phyloP scores from a whole-genome alignment of 208 protist species.

The Acanthamoeba royreba region DNA sequence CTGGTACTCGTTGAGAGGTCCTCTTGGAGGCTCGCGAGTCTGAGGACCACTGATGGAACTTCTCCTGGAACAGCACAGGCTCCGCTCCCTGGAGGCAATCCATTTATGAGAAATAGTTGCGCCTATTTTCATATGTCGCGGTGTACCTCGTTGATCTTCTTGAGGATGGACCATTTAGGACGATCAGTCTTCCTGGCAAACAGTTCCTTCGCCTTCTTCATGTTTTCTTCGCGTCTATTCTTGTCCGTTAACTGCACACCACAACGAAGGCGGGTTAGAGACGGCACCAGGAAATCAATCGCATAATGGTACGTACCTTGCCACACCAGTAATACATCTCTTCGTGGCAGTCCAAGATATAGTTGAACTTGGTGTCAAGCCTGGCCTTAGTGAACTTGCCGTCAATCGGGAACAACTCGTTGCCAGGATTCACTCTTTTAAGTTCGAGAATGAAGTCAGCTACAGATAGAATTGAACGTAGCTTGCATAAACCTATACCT shows the following conservation, averaged over 20 bases:
- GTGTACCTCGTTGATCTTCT: conserved; percentile 37
- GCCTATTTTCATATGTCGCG: no score
- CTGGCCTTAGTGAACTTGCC: neutral
- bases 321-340: conserved; percentile 31
- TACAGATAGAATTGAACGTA: neutral
- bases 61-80: conserved; percentile 27
- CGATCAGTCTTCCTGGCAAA: neutral
- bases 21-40: neutral
- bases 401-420: neutral
- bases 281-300: neutral
- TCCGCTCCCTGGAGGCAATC: neutral
- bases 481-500: neutral
- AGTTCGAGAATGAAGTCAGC: neutral
- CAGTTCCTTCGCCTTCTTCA: conserved; percentile 6
- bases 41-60: neutral
- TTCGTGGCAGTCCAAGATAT: neutral
- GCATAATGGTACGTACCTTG: neutral
- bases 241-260: neutral
- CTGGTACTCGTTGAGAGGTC: no score
- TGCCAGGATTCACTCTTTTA: neutral
- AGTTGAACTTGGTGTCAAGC: conserved; percentile 24
- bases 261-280: neutral
- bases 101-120: neutral
- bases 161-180: neutral
- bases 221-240: neutral